These are phyloP conservation scores for Calonectria naviculata DNA, from an alignment of 2,329 filamentous ascomycete genomes.

Conservation along the genomic window DNA sequence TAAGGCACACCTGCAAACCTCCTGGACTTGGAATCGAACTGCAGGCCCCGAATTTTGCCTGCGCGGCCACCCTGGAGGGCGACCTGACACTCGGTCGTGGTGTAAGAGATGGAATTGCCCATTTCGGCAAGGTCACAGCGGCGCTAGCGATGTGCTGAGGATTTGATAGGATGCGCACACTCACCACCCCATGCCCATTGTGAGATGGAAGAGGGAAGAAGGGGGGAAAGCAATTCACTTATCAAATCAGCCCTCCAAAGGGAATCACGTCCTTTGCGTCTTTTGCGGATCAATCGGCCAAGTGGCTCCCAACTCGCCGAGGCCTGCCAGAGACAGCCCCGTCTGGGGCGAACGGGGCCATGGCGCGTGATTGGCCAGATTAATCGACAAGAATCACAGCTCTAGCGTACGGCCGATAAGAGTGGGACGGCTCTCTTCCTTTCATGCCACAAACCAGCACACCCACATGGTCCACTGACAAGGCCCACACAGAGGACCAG, in stretches of 20 bases:
- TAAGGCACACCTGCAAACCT: slow-evolving; percentile 52
- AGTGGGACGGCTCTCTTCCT: not conserved
- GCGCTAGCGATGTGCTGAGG: not conserved
- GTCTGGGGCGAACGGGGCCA: not conserved
- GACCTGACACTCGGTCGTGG: slow-evolving; percentile 7
- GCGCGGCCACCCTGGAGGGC: slow-evolving; percentile 4
- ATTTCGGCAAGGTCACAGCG: slow-evolving; percentile 4
- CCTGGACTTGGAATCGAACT: slow-evolving; percentile 48
- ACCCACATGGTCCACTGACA: slow-evolving; percentile 6
- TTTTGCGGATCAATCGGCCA: not conserved
- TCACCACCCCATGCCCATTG: not conserved
- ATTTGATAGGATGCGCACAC: not conserved
- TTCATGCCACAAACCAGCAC: not conserved
- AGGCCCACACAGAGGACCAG: slow-evolving; percentile 1
- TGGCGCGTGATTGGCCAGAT: slow-evolving; percentile 17
- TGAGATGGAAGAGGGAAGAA: not conserved
- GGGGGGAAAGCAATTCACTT: not conserved
- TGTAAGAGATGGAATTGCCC: slow-evolving; percentile 26
- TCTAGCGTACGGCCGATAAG: not conserved
- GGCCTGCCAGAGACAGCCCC: not conserved
- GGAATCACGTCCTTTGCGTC: not conserved
- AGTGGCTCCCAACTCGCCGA: not conserved
- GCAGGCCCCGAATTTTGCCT: slow-evolving; percentile 43
- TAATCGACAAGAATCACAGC: slow-evolving; percentile 21
- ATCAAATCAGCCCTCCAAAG: not conserved